Base-by-base conservation (phyloP, 495 filamentous ascomycete species). In the Xylaria telfairii region DNA sequence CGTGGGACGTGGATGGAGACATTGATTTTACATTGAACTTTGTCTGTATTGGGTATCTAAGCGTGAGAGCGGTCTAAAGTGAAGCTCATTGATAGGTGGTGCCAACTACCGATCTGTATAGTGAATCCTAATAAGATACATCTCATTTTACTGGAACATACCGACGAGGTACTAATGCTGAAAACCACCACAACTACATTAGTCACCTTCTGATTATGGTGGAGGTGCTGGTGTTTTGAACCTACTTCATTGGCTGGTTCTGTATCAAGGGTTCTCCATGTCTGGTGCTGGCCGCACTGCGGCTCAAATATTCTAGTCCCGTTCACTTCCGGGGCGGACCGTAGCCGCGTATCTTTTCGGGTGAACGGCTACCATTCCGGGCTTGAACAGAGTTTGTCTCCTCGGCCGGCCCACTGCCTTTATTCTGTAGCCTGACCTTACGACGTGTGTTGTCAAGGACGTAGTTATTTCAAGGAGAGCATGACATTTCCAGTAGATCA, bases 161-260 rank as follows among this genome's bases (percentile, higher is more conserved):
- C 49, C 26, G 37, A 56, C 47, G 51, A 19, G 42, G 24, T 34
- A 53, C 28, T 68, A 51, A 69, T n/a, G 54, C 67, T 62, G 56
- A 60, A 68, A 30, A 49, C 19, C 42, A 69, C 67, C 67, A 51
- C 24, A 51, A 32, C 56, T 39, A 24, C 32, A 69, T 69, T 69
- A 69, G 67, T 69, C 67, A 69, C 67, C 67, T 61, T 69, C 54
- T 62, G 44, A 24, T 39, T 21, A 26, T 34, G 56, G 28, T 32
- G 65, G 65, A 59, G 19, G 32, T 28, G 54, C 42, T 60, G 66
- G 66, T 60, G 42, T 68, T 26, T 49, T 61, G 24, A 39, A 62
- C 56, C 57, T 69, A 69, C 67, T 69, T 60, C 30, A 44, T 46
- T 46, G 66, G 26, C 51, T 26, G 66, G 34, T 60, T 67, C 21